These are phyloP conservation scores for Dothidotthia symphoricarpi DNA, from an alignment of 2,329 filamentous ascomycete genomes.

Conservation along the genomic window DNA sequence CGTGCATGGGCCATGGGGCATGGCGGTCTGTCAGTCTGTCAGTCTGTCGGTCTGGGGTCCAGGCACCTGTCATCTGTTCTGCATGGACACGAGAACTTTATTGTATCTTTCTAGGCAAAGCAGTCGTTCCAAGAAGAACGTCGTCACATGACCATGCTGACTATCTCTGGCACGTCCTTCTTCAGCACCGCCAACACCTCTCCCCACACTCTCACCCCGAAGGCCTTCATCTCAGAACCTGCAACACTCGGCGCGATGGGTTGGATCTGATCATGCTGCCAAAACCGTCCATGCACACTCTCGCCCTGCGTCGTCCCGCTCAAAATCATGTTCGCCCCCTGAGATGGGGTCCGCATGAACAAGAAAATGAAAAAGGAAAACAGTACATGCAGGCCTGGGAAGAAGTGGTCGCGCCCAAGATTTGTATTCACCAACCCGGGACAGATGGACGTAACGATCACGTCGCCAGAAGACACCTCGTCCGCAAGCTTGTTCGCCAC, in stretches of 20 bases:
- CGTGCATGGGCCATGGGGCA: not conserved
- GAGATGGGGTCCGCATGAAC: slow-evolving; percentile 25
- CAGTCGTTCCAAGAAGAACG: not conserved
- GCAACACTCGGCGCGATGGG: slow-evolving; percentile 29
- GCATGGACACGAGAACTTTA: no score
- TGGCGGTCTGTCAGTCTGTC: not conserved
- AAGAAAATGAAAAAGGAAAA: slow-evolving; percentile 20
- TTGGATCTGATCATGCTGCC: slow-evolving; percentile 36
- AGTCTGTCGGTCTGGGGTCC: slow-evolving; percentile 3
- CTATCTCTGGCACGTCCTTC: slow-evolving; percentile 26
- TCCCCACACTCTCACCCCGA: slow-evolving; percentile 31
- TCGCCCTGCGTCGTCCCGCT: slow-evolving; percentile 38
- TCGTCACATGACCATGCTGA: not conserved
- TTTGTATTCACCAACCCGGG: slow-evolving; percentile 34
- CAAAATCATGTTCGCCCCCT: slow-evolving; percentile 34
- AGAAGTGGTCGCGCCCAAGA: slow-evolving; percentile 33
- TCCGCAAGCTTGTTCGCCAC: slow-evolving; percentile 30
- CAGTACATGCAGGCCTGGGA: slow-evolving; percentile 27
- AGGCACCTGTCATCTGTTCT: slow-evolving; percentile 1
- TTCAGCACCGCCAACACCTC: slow-evolving; percentile 36
- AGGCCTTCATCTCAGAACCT: slow-evolving; percentile 33
- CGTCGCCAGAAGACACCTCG: slow-evolving; percentile 26
- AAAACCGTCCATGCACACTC: slow-evolving; percentile 37
- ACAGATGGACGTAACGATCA: slow-evolving; percentile 40
- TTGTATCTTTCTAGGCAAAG: not conserved